These are phyloP conservation scores for Dioscorea dumetorum DNA, from an alignment of 106 monocot genomes.

Conservation along the genomic window DNA sequence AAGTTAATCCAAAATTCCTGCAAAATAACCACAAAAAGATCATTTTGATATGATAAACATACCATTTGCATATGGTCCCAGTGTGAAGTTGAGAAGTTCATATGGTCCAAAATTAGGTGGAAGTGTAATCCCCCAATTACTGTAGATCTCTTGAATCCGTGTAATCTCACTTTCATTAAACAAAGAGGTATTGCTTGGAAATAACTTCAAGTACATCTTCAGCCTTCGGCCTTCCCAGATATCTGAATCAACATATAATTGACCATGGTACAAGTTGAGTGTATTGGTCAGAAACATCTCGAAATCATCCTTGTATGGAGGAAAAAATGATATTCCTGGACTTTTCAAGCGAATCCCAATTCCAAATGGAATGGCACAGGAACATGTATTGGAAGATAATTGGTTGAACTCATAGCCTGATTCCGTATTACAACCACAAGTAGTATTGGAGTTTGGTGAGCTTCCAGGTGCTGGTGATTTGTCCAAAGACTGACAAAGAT, in stretches of 20 bases:
- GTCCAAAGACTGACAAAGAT: slow-evolving; percentile 28
- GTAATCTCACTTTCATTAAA: slow-evolving; percentile 75
- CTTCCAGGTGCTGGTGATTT: slow-evolving; percentile 20
- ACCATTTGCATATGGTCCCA: slow-evolving; percentile 68
- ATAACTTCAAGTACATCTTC: slow-evolving; percentile 74
- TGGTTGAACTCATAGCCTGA: slow-evolving; percentile 63
- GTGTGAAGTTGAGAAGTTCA: slow-evolving; percentile 83
- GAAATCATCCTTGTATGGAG: slow-evolving; percentile 50
- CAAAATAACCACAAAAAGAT: not conserved
- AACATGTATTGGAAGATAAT: slow-evolving; percentile 47
- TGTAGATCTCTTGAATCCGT: slow-evolving; percentile 33
- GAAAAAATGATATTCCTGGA: slow-evolving; percentile 77
- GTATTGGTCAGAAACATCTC: slow-evolving; percentile 31
- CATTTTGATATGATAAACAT: slow-evolving; percentile 10
- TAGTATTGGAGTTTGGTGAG: slow-evolving; percentile 14
- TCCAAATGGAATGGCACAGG: slow-evolving; percentile 75
- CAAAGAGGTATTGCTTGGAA: slow-evolving; percentile 42
- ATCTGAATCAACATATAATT: slow-evolving; percentile 52
- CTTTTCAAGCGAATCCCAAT: slow-evolving; percentile 85
- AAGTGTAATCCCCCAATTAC: slow-evolving; percentile 67
- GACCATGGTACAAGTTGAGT: slow-evolving; percentile 41
- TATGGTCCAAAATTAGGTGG: slow-evolving; percentile 81
- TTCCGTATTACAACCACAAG: slow-evolving; percentile 55
- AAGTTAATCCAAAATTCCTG: too few species aligned
- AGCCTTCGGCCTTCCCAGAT: slow-evolving; percentile 85